Percentiles rank a stretch among this genome's conserved stretches.
These are phyloP conservation scores for Elaeis oleifera DNA, from an alignment of 202 grass and related monocot genomes.

Conservation along the genomic window DNA sequence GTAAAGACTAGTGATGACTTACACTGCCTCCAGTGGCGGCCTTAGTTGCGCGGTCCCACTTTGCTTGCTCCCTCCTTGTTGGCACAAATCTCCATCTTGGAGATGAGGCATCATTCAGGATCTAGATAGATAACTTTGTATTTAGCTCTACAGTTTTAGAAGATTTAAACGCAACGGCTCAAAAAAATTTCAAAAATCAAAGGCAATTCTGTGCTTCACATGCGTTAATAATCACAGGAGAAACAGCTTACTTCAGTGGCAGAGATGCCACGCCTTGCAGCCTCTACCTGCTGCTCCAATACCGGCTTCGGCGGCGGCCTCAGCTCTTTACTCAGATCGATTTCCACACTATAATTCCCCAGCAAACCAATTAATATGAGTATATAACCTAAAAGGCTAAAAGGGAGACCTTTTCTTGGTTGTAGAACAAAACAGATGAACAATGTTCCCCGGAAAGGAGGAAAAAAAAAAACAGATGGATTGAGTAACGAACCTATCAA, in stretches of 20 bases:
- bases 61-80: slow-evolving; percentile 68
- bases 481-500: slow-evolving; percentile 57
- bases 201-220: no score
- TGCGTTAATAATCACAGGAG: not conserved
- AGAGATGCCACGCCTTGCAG: slow-evolving; percentile 54
- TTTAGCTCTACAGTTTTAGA: no score
- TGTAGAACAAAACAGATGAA: slow-evolving; percentile 7
- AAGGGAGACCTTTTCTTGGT: no score
- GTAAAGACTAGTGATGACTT: slow-evolving; percentile 17
- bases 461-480: not conserved
- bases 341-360: slow-evolving; percentile 50
- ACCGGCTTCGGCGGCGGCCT: slow-evolving; percentile 58
- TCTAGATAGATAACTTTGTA: slow-evolving; percentile 29
- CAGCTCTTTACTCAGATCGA: slow-evolving; percentile 96
- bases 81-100: slow-evolving; percentile 84
- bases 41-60: slow-evolving; percentile 75
- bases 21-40: slow-evolving; percentile 72
- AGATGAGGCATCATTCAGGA: slow-evolving; percentile 28
- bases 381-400: not conserved
- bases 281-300: slow-evolving; percentile 66
- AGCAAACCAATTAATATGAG: slow-evolving; percentile 12
- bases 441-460: not conserved
- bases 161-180: no score
- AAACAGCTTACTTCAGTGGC: slow-evolving; percentile 34
- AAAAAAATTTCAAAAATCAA: no score